Percentiles rank a stretch among this genome's conserved stretches.
Evolutionary conservation across 148 eudicot genomes (phyloP).

Genomic region (Rhododendron ferrugineum): DNA sequence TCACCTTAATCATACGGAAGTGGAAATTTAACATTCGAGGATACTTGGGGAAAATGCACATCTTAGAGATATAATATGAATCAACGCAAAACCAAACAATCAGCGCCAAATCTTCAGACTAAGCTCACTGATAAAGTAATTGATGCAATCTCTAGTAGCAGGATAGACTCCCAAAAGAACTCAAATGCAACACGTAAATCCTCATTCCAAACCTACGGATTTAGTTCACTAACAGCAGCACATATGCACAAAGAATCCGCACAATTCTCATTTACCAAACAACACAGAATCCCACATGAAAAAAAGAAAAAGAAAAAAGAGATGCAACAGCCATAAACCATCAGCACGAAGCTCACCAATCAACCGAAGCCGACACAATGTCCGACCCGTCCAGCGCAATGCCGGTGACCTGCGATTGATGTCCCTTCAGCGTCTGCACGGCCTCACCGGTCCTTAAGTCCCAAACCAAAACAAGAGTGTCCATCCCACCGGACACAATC

Average conservation of each 20-base stretch:
- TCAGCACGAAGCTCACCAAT: conserved; percentile 49
- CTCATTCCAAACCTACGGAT: neutral
- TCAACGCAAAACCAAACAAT: neutral
- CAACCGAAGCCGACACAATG: conserved; percentile 68
- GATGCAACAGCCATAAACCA: neutral
- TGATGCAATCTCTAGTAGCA: neutral
- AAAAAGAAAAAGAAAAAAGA: neutral
- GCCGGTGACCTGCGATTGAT: conserved; percentile 80
- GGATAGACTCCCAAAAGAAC: neutral
- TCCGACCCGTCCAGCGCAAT: conserved; percentile 68
- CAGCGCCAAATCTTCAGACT: neutral
- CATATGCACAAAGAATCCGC: neutral
- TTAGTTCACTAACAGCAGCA: neutral
- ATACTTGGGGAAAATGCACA: neutral
- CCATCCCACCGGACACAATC: conserved; percentile 94
- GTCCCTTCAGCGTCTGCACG: conserved; percentile 58
- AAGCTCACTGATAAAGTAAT: neutral
- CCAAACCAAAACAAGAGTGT: conserved; percentile 71
- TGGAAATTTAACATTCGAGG: neutral
- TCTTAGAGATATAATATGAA: no score
- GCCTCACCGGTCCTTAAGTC: conserved; percentile 69
- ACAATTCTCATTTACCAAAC: neutral
- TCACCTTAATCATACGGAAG: neutral
- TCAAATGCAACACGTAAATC: neutral
- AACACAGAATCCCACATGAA: neutral